Conservation (phyloP, 73 alveolate genomes). For the Symbiodinium pilosum region DNA sequence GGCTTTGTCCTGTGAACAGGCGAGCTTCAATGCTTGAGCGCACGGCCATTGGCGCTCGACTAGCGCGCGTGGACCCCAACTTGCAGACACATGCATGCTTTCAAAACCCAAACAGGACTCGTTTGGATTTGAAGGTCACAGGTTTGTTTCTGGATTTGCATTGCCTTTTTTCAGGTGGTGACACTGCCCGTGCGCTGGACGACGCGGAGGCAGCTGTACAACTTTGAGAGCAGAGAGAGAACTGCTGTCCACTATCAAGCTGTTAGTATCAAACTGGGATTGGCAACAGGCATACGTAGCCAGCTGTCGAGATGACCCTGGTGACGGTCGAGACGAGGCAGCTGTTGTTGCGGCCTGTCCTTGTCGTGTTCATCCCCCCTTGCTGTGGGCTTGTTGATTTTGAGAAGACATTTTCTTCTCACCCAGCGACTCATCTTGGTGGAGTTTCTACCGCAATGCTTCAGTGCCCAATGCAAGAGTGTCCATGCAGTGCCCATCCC, state of each 20-base stretch:
- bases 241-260: too few species aligned
- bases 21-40: slow-evolving; percentile 10
- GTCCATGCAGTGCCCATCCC: too few species aligned
- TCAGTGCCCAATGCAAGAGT: too few species aligned
- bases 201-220: not conserved
- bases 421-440: too few species aligned
- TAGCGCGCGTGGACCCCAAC: not conserved
- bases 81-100: not conserved
- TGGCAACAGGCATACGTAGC: slow-evolving; percentile 1
- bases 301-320: not conserved
- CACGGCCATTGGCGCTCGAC: not conserved
- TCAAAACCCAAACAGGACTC: too few species aligned
- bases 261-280: too few species aligned
- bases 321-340: slow-evolving; percentile 6
- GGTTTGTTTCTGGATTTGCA: not conserved
- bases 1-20: not conserved
- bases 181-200: not conserved
- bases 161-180: not conserved
- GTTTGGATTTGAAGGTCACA: not conserved
- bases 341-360: not conserved
- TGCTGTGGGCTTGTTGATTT: too few species aligned
- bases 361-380: too few species aligned
- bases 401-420: too few species aligned
- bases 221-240: too few species aligned
- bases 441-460: too few species aligned